Evolutionary conservation across 352 stramenopile species (phyloP).

Genomic region (Globisporangium paddicum): DNA sequence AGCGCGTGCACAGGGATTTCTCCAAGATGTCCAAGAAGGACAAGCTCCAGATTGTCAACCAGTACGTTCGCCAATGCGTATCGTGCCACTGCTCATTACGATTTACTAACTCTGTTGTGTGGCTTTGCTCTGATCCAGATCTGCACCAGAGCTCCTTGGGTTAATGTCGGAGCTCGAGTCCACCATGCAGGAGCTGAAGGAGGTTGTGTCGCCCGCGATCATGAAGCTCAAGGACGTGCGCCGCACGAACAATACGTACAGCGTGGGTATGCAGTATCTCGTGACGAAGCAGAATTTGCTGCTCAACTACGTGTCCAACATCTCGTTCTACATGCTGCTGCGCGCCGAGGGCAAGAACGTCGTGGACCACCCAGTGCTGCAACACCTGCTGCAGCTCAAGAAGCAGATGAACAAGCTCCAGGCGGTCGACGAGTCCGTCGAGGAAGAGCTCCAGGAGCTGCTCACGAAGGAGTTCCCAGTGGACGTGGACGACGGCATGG

Average conservation of each 20-base stretch:
- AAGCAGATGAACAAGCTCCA: slow-evolving; percentile 70
- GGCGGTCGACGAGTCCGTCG: slow-evolving; percentile 47
- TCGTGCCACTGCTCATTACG: background rate
- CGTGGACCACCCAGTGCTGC: slow-evolving; percentile 68
- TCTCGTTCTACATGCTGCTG: slow-evolving; percentile 83
- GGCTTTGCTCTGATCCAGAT: slow-evolving; percentile 16
- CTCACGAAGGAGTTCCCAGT: slow-evolving; percentile 59
- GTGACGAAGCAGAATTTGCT: slow-evolving; percentile 77
- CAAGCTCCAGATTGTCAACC: slow-evolving; percentile 84
- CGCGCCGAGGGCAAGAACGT: slow-evolving; percentile 78
- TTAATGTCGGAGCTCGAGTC: slow-evolving; percentile 62
- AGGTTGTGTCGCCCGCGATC: slow-evolving; percentile 63
- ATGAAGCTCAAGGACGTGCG: slow-evolving; percentile 66
- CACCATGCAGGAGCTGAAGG: slow-evolving; percentile 59
- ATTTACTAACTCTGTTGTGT: background rate
- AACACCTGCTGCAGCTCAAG: slow-evolving; percentile 71
- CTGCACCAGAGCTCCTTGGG: slow-evolving; percentile 69
- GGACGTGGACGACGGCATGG: slow-evolving; percentile 51
- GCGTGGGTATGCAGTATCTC: slow-evolving; percentile 70
- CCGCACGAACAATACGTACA: slow-evolving; percentile 46
- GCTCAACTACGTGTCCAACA: slow-evolving; percentile 84
- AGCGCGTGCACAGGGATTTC: slow-evolving; percentile 77
- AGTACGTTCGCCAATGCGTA: slow-evolving; percentile 31
- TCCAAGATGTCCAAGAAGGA: slow-evolving; percentile 85
- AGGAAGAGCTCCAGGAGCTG: slow-evolving; percentile 56